phyloP scores from a whole-genome alignment of 768 basidiomycete genomes.

The Tephrocybe rancida region DNA sequence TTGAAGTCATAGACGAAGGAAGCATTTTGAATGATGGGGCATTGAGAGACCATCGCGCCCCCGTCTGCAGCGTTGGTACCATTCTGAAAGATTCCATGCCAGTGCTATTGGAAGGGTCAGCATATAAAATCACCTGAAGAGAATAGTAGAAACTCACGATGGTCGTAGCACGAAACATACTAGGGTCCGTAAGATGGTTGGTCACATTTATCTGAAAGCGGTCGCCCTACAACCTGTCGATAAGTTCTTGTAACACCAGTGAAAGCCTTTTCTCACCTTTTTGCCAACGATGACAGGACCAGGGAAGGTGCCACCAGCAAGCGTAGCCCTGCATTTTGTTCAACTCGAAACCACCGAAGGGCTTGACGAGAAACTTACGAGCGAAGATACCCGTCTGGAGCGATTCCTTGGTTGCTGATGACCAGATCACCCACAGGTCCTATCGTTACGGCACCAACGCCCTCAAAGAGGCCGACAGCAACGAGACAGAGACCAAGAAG shows the following conservation, averaged over 20 bases:
- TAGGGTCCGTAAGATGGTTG: conserved; percentile 4
- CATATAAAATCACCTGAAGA: neutral
- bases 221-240: neutral
- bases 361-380: neutral
- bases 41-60: conserved; percentile 34
- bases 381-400: conserved; percentile 6
- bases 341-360: neutral
- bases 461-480: neutral
- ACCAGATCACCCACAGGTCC: conserved; percentile 2
- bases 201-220: conserved; percentile 6
- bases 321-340: neutral
- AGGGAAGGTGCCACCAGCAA: conserved; percentile 6
- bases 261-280: conserved; percentile 1
- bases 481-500: neutral
- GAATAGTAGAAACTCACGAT: neutral
- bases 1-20: conserved; percentile 37
- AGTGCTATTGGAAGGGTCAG: conserved; percentile 27
- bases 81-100: conserved; percentile 39
- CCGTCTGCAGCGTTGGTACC: conserved; percentile 43
- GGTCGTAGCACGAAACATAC: conserved; percentile 8
- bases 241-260: neutral
- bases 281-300: neutral
- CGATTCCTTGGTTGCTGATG: conserved; percentile 7
- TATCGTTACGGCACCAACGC: conserved; percentile 1
- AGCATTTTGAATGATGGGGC: conserved; percentile 34